A percentile compares a stretch with the other conserved stretches of the same genome.
These are phyloP conservation scores for Penicillium sp. DNA, from an alignment of 2,329 filamentous ascomycete genomes.

Conservation along the genomic window DNA sequence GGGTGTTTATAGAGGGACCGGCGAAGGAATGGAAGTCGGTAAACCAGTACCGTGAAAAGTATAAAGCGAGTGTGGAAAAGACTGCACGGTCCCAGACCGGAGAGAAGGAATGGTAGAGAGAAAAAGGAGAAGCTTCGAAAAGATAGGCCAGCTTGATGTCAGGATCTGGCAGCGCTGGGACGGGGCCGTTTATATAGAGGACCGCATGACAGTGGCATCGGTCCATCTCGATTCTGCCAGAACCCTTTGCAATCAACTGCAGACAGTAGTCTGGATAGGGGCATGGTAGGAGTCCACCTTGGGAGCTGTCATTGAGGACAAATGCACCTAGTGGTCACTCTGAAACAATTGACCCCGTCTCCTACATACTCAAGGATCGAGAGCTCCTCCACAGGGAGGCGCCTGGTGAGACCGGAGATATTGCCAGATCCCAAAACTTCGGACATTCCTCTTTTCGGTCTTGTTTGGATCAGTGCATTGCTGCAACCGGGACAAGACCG, in stretches of 20 bases:
- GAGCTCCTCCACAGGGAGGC: slow-evolving; percentile 7
- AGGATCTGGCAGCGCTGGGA: slow-evolving; percentile 1
- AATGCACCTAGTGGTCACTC: slow-evolving; percentile 1
- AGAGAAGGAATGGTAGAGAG: slow-evolving; percentile 18
- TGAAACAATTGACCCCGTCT: slow-evolving; percentile 16
- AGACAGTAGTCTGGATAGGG: slow-evolving; percentile 10
- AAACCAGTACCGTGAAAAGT: slow-evolving; percentile 19
- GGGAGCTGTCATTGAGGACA: slow-evolving; percentile 2
- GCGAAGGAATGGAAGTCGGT: slow-evolving; percentile 20
- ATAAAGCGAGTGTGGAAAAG: slow-evolving; percentile 12
- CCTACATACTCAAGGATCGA: slow-evolving; percentile 8
- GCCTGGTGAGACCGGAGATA: slow-evolving; percentile 10
- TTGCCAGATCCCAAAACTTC: slow-evolving; percentile 3
- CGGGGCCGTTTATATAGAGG: slow-evolving; percentile 14
- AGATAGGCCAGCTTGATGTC: slow-evolving; percentile 18
- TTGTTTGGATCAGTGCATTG: neutral
- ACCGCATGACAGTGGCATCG: neutral
- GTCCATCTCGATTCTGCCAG: slow-evolving; percentile 6
- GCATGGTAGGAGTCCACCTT: neutral
- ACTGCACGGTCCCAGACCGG: slow-evolving; percentile 22
- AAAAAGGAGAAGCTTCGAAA: slow-evolving; percentile 15
- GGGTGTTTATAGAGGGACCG: neutral
- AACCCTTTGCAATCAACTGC: slow-evolving; percentile 12
- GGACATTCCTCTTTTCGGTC: neutral
- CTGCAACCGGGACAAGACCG: slow-evolving; percentile 13